These are phyloP conservation scores for Saccharum spontaneum DNA, from an alignment of 176 grass and related monocot species.

Conservation along the genomic window DNA sequence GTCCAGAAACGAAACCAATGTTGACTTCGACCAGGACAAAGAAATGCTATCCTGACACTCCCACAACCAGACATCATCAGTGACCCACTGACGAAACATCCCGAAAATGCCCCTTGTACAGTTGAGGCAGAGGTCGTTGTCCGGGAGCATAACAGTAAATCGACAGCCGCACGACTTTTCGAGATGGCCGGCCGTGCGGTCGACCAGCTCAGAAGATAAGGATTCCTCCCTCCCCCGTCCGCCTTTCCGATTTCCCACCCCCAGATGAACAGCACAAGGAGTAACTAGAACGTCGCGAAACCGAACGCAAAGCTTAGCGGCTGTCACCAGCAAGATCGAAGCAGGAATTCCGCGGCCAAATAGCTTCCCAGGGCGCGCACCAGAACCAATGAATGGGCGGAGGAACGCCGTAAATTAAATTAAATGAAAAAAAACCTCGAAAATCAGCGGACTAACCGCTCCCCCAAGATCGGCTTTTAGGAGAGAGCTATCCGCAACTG, in stretches of 20 bases:
- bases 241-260: neutral
- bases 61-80: neutral
- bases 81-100: neutral
- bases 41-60: slow-evolving; percentile 1
- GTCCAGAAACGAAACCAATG: neutral
- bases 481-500: neutral
- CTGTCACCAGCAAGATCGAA: neutral
- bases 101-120: slow-evolving; percentile 21
- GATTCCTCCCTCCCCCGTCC: neutral
- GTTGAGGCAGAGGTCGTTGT: neutral
- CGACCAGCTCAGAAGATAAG: slow-evolving; percentile 33
- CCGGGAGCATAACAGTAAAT: slow-evolving; percentile 24
- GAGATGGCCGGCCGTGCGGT: slow-evolving; percentile 1
- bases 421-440: neutral
- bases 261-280: neutral
- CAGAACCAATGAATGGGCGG: too few species aligned
- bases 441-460: neutral
- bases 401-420: neutral
- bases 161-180: neutral
- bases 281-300: neutral
- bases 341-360: neutral
- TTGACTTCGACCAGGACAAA: neutral
- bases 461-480: neutral
- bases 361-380: neutral
- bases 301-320: neutral